Evolutionary conservation across 306 rosid species (phyloP).

Genomic region (Argentina anserina): DNA sequence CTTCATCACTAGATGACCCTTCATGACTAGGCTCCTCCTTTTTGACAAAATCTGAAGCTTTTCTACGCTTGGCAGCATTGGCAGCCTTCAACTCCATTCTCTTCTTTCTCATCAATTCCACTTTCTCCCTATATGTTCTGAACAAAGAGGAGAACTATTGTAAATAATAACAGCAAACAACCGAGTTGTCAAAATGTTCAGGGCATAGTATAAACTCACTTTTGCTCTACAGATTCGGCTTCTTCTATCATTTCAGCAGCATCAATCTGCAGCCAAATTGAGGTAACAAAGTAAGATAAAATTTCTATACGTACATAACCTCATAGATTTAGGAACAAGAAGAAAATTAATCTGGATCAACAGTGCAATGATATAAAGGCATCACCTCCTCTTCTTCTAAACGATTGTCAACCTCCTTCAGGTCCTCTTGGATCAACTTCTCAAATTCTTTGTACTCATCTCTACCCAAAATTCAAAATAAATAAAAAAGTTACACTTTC

Average conservation of each 20-base stretch:
- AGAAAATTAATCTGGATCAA: neutral
- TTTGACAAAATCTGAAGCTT: conserved; percentile 31
- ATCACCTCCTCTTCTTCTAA: conserved; percentile 94
- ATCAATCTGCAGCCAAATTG: conserved; percentile 57
- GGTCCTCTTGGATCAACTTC: conserved; percentile 91
- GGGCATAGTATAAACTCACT: conserved; percentile 33
- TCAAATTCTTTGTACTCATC: conserved; percentile 96
- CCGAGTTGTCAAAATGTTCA: neutral
- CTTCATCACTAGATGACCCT: conserved; percentile 70
- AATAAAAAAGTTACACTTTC: conserved; percentile 6
- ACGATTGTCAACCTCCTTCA: conserved; percentile 85
- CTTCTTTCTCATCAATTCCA: conserved; percentile 67
- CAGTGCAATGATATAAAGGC: conserved; percentile 14
- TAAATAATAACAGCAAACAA: neutral
- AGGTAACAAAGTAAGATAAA: conserved; percentile 11
- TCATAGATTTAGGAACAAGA: neutral
- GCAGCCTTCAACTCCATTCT: conserved; percentile 61
- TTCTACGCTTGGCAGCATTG: conserved; percentile 43
- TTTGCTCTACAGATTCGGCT: conserved; percentile 82
- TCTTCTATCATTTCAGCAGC: conserved; percentile 89
- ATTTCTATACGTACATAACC: neutral
- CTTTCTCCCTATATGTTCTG: conserved; percentile 63
- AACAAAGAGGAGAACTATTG: conserved; percentile 10
- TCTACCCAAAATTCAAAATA: conserved; percentile 43
- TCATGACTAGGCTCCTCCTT: conserved; percentile 38